These are phyloP conservation scores for Begonia loranthoides DNA, from an alignment of 306 rosid species.

Conservation along the genomic window DNA sequence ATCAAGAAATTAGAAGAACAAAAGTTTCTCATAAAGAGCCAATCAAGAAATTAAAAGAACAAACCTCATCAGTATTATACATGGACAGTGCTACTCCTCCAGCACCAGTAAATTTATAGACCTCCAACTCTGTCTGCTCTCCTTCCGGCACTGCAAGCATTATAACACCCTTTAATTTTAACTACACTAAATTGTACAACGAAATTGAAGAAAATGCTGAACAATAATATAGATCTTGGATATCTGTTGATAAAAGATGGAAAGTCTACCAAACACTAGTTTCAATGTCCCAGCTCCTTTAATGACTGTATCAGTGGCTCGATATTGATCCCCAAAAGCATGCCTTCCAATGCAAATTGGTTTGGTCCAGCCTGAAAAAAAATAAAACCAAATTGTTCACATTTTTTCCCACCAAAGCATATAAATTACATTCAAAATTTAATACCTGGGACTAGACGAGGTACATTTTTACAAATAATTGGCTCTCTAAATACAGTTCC, in stretches of 20 bases:
- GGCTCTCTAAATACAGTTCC: conserved; percentile 99
- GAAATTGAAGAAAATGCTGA: too few species aligned
- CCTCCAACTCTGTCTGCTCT: conserved; percentile 65
- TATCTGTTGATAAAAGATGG: too few species aligned
- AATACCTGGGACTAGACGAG: conserved; percentile 96
- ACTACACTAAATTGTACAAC: too few species aligned
- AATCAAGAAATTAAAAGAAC: too few species aligned
- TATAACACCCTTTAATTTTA: too few species aligned
- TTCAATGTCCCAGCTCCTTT: conserved; percentile 83
- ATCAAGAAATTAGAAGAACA: too few species aligned
- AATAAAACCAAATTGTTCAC: conserved; percentile 1
- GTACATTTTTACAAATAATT: conserved; percentile 83
- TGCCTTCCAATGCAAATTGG: conserved; percentile 96
- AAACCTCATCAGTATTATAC: conserved; percentile 91
- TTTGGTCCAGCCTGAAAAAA: conserved; percentile 75
- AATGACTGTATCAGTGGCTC: conserved; percentile 83
- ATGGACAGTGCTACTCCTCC: conserved; percentile 84
- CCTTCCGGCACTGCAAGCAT: conserved; percentile 48
- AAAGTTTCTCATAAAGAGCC: too few species aligned
- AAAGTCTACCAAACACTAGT: conserved; percentile 63
- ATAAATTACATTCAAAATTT: conserved; percentile 6
- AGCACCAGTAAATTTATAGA: conserved; percentile 60
- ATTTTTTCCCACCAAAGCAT: not conserved
- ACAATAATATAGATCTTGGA: too few species aligned
- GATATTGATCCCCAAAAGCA: conserved; percentile 96